These are phyloP conservation scores for Scedosporium dehoogii DNA, from an alignment of 2,329 filamentous ascomycete genomes.

Conservation along the genomic window DNA sequence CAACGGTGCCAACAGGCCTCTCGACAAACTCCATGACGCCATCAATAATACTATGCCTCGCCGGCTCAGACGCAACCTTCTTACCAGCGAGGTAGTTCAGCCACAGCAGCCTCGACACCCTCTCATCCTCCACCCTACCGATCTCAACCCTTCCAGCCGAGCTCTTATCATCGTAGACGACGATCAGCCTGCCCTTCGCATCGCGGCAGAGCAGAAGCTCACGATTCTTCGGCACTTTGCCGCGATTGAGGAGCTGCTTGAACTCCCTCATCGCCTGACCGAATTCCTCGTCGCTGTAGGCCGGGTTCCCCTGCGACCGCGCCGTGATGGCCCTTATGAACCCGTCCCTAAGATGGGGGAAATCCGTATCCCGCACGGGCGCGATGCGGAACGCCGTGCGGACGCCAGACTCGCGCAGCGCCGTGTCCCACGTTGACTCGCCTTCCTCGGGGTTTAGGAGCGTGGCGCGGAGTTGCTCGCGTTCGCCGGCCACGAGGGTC, in stretches of 20 bases:
- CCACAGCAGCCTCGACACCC: slow-evolving; percentile 76
- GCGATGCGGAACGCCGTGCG: slow-evolving; percentile 73
- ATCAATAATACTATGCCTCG: slow-evolving; percentile 72
- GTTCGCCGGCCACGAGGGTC: slow-evolving; percentile 73
- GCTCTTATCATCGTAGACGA: slow-evolving; percentile 53
- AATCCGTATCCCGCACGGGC: slow-evolving; percentile 89
- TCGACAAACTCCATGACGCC: slow-evolving; percentile 84
- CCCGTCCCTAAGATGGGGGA: slow-evolving; percentile 82
- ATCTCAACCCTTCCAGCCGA: slow-evolving; percentile 40
- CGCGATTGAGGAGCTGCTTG: slow-evolving; percentile 70
- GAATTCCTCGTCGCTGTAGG: slow-evolving; percentile 63
- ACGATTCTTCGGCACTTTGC: slow-evolving; percentile 69
- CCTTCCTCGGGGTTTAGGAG: slow-evolving; percentile 62
- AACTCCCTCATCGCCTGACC: slow-evolving; percentile 66
- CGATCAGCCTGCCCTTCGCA: slow-evolving; percentile 51
- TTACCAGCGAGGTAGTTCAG: slow-evolving; percentile 80
- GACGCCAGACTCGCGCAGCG: slow-evolving; percentile 59
- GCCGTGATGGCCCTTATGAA: slow-evolving; percentile 79
- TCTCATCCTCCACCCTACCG: slow-evolving; percentile 67
- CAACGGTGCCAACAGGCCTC: slow-evolving; percentile 77
- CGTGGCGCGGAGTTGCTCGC: slow-evolving; percentile 56
- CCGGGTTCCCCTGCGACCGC: slow-evolving; percentile 43
- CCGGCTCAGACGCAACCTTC: slow-evolving; percentile 76
- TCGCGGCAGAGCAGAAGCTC: slow-evolving; percentile 67
- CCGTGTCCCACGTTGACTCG: slow-evolving; percentile 62